phyloP scores from a whole-genome alignment of 140 eudicot genomes.

The Bidens hawaiensis region DNA sequence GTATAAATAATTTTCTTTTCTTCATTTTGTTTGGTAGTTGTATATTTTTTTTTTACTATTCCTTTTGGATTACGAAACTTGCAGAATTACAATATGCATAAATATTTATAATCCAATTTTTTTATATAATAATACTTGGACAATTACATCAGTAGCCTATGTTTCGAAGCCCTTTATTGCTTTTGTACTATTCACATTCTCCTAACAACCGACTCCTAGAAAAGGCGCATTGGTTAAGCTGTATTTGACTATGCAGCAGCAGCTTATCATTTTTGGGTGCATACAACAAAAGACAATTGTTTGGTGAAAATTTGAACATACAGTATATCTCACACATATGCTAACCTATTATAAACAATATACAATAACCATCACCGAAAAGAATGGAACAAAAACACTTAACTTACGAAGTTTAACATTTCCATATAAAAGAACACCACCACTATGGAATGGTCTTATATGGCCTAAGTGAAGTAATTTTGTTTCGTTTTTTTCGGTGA shows the following conservation, averaged over 20 bases:
- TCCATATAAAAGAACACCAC: too few species aligned
- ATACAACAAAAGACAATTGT: conserved; percentile 1
- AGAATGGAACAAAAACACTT: neutral
- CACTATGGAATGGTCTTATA: too few species aligned
- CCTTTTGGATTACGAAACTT: too few species aligned
- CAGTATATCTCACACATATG: neutral
- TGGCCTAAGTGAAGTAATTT: neutral
- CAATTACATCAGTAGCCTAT: too few species aligned
- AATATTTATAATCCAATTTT: too few species aligned
- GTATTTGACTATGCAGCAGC: neutral
- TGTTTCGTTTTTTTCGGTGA: neutral
- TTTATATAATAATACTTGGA: too few species aligned
- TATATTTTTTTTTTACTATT: too few species aligned
- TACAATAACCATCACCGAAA: neutral
- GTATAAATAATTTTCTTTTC: too few species aligned
- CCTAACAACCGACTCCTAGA: neutral
- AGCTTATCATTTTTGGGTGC: neutral
- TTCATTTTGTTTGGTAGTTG: too few species aligned
- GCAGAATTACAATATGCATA: too few species aligned
- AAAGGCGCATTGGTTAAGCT: neutral
- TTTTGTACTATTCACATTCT: neutral
- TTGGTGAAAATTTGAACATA: neutral
- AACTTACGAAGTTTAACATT: too few species aligned
- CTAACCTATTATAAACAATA: neutral
- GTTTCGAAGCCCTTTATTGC: too few species aligned